Evolutionary conservation across 306 rosid species (phyloP), one percentile per base, ranked within the genome.

Genomic region (Neltuma alba): DNA sequence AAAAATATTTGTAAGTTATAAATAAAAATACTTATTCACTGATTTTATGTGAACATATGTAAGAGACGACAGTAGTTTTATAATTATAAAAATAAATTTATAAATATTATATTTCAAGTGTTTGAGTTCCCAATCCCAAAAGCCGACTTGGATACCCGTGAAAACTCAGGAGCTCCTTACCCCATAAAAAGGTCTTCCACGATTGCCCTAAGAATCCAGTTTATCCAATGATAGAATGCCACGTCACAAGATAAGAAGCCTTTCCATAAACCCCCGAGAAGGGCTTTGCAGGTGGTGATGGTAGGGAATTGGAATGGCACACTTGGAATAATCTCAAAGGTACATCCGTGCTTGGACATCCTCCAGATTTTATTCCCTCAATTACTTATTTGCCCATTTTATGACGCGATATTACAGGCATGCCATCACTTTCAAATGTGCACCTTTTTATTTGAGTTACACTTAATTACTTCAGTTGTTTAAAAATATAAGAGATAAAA

Each of bases 211-310:
- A 27, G 88, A 91, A 95, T 95, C 97, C 81, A 9, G 7, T 0
- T 0, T 0, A 0, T 1, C 94, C 93, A 91, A 90, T 91, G 31
- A 41, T 0, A 2, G 1, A 0, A 0, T 1, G 88, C 87, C 98
- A 34, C 81, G 18, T 95, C 97, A 86, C 37, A 79, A 77, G 99
- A 95, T 95, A 93, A 95, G 93, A 70, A 84, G 25, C 74, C 40
- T 81, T 80, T 42, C 79, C 84, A 65, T 58, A 73, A 82, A 36
- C 76, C 83, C 94, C 50, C 33, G 38, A 47, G 44, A 21, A 69
- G 2, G 7, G 34, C 6, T 42, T 81, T 78, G 86, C 83, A 82
- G 82, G 9, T 18, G 14, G 95, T 94, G 97, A 92, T n/a, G n/a
- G 44, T 36, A 34, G 21, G 44, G 70, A 20, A 33, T 7, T 8